Conservation (phyloP, 2,329 filamentous ascomycete genomes). For the Mycosphaerella arachidis region DNA sequence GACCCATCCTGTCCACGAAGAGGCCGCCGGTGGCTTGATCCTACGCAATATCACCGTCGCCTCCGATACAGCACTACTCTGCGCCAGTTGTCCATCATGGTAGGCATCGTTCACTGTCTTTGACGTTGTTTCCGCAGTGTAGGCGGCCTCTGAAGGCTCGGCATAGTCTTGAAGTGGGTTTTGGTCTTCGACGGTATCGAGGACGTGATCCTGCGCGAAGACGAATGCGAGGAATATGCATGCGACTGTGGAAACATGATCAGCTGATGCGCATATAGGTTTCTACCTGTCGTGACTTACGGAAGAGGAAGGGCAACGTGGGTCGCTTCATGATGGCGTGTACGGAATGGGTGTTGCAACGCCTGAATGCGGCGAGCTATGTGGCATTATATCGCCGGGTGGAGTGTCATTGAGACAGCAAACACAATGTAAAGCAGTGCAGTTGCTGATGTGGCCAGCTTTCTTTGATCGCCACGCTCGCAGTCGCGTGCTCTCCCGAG, state of each 20-base stretch:
- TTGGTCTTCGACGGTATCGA: slow-evolving; percentile 9
- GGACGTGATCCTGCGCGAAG: slow-evolving; percentile 12
- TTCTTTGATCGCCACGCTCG: neutral
- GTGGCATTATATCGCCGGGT: slow-evolving; percentile 4
- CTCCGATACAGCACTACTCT: slow-evolving; percentile 31
- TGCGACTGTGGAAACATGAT: slow-evolving; percentile 5
- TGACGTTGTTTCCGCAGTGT: slow-evolving; percentile 3
- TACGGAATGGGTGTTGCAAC: neutral
- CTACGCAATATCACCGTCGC: slow-evolving; percentile 39
- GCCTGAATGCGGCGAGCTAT: slow-evolving; percentile 1
- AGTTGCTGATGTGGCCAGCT: slow-evolving; percentile 2
- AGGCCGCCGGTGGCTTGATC: slow-evolving; percentile 38
- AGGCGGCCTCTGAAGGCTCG: slow-evolving; percentile 4
- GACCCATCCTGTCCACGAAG: slow-evolving; percentile 38
- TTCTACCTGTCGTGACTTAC: slow-evolving; percentile 2
- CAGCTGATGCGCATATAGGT: neutral
- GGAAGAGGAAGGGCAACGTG: slow-evolving; percentile 6
- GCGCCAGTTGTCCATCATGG: slow-evolving; percentile 3
- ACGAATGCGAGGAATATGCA: slow-evolving; percentile 16
- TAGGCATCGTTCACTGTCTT: slow-evolving; percentile 1
- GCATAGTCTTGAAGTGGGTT: slow-evolving; percentile 5
- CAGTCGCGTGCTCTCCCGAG: neutral
- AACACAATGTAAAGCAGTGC: neutral
- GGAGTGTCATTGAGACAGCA: neutral
- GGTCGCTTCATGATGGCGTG: slow-evolving; percentile 10